Evolutionary conservation across 805 yeast genomes (phyloP).

Genomic region (Isabelozyma heimii): DNA sequence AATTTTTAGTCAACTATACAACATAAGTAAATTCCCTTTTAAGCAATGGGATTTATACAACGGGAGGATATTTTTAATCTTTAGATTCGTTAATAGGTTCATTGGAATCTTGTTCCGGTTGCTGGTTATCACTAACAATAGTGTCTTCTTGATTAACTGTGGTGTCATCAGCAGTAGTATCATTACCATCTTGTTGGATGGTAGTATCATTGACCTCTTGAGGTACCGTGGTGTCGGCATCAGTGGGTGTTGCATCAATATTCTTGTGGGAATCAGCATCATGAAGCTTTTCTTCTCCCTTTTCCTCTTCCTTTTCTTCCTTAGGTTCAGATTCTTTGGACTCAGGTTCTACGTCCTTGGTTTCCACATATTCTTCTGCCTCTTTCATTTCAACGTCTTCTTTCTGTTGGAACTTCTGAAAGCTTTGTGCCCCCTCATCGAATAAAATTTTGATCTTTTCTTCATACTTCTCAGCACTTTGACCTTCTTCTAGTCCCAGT

Average conservation of each 20-base stretch:
- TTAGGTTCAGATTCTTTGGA: slow-evolving; percentile 2
- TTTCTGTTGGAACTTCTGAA: background rate
- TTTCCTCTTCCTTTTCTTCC: slow-evolving; percentile 9
- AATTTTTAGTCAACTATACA: background rate
- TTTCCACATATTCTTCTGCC: slow-evolving; percentile 11
- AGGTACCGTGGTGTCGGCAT: slow-evolving; percentile 49
- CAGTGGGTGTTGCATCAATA: slow-evolving; percentile 24
- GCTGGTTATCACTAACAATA: slow-evolving; percentile 14
- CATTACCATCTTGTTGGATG: slow-evolving; percentile 46
- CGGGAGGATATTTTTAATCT: background rate
- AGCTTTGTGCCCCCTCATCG: slow-evolving; percentile 39
- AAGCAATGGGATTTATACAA: background rate
- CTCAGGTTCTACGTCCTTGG: slow-evolving; percentile 4
- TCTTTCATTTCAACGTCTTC: slow-evolving; percentile 14
- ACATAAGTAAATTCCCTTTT: background rate
- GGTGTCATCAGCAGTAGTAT: slow-evolving; percentile 44
- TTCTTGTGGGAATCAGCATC: slow-evolving; percentile 10
- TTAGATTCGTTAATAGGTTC: background rate
- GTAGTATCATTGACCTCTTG: slow-evolving; percentile 43
- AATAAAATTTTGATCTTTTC: slow-evolving; percentile 32
- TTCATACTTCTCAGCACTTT: slow-evolving; percentile 26
- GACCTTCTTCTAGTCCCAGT: slow-evolving; percentile 39
- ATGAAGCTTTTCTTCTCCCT: slow-evolving; percentile 9
- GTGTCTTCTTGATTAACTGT: slow-evolving; percentile 27
- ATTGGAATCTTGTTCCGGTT: slow-evolving; percentile 1